These are phyloP conservation scores for Exophiala viscosa DNA, from an alignment of 2,329 filamentous ascomycete genomes.

Conservation along the genomic window DNA sequence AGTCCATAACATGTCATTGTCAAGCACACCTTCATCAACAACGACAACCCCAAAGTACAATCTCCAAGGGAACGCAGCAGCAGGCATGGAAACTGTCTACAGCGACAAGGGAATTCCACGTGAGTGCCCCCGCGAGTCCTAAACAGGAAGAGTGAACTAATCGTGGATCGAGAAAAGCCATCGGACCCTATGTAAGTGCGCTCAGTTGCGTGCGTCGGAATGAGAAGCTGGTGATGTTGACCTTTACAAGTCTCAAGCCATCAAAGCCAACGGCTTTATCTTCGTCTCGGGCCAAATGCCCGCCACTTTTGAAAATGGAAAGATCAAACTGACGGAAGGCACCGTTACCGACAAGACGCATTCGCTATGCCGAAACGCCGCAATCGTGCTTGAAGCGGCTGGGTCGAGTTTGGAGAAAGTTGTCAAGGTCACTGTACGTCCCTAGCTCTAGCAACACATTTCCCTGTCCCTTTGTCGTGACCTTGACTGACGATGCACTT, in stretches of 20 bases:
- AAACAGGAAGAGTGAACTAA: neutral
- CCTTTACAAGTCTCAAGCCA: slow-evolving; percentile 49
- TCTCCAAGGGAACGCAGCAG: neutral
- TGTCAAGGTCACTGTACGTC: slow-evolving; percentile 55
- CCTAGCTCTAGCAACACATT: too few relatives aligned
- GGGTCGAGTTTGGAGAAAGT: slow-evolving; percentile 58
- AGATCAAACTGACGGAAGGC: slow-evolving; percentile 11
- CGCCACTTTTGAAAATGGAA: slow-evolving; percentile 8
- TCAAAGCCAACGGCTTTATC: slow-evolving; percentile 63
- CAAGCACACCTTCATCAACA: too few relatives aligned
- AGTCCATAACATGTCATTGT: too few relatives aligned
- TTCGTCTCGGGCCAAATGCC: slow-evolving; percentile 58
- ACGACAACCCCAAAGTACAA: too few relatives aligned
- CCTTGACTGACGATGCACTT: neutral
- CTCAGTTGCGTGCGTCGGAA: too few relatives aligned
- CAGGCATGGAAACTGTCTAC: slow-evolving; percentile 1
- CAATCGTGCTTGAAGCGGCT: slow-evolving; percentile 57
- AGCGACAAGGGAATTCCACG: slow-evolving; percentile 6
- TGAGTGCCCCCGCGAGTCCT: neutral
- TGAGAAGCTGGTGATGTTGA: too few relatives aligned
- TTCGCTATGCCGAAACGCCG: slow-evolving; percentile 46
- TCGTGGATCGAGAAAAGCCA: too few relatives aligned
- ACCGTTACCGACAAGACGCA: slow-evolving; percentile 8
- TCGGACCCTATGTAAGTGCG: too few relatives aligned
- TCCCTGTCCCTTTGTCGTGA: neutral